A percentile compares a stretch with the other conserved stretches of the same genome.
These are phyloP conservation scores for Macrolepiota dolichaula DNA, from an alignment of 768 basidiomycete species.

Conservation along the genomic window DNA sequence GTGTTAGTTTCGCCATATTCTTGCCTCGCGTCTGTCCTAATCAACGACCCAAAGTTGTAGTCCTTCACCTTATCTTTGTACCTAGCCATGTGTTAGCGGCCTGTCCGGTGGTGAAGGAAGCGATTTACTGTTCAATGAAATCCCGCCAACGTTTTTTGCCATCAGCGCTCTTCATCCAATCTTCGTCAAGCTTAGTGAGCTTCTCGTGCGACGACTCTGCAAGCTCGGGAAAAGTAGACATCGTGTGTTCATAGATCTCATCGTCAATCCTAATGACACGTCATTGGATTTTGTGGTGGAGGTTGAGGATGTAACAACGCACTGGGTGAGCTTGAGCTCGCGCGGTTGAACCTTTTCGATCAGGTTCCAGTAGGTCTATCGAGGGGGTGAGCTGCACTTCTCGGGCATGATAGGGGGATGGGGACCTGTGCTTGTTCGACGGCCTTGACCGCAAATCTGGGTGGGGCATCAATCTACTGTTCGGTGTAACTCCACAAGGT, in stretches of 20 bases:
- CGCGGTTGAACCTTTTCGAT: constrained; percentile 76
- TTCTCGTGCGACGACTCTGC: constrained; percentile 42
- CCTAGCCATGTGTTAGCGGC: constrained; percentile 29
- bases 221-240: constrained; percentile 80
- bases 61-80: constrained; percentile 91
- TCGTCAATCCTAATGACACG: constrained; percentile 67
- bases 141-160: constrained; percentile 91
- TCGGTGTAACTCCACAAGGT: background rate
- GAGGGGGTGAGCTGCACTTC: background rate
- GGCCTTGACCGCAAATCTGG: constrained; percentile 87
- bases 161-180: constrained; percentile 83
- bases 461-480: background rate
- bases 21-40: constrained; percentile 71
- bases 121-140: constrained; percentile 69
- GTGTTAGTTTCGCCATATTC: constrained; percentile 93
- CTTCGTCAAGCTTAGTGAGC: constrained; percentile 71
- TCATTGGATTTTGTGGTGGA: background rate
- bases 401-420: background rate
- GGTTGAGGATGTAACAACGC: constrained; percentile 17
- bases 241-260: constrained; percentile 80
- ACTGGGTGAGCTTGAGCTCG: constrained; percentile 83
- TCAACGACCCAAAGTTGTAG: constrained; percentile 95
- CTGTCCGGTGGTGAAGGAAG: background rate
- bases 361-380: constrained; percentile 92
- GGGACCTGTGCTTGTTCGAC: constrained; percentile 92